phyloP scores from a whole-genome alignment of 495 filamentous ascomycete genomes.

The Talaromyces wortmannii region DNA sequence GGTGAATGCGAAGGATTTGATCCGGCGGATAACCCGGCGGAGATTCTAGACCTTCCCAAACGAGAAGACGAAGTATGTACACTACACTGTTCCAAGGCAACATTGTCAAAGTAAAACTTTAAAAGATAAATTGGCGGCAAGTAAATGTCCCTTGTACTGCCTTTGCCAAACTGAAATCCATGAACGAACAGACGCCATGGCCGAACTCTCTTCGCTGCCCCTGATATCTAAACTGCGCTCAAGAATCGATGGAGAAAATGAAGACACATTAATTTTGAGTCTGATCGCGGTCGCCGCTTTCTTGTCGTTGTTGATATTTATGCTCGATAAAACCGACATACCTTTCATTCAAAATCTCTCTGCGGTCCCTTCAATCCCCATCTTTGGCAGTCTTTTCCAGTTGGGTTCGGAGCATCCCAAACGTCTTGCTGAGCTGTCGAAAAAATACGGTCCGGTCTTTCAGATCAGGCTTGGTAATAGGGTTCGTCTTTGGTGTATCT shows the following conservation, averaged over 20 bases:
- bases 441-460: constrained; percentile 51
- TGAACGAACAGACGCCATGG: too few species aligned
- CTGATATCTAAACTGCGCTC: too few species aligned
- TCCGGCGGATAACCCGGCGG: not conserved
- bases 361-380: constrained; percentile 38
- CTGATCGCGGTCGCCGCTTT: constrained; percentile 16
- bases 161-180: too few species aligned
- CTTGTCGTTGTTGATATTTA: constrained; percentile 38
- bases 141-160: too few species aligned
- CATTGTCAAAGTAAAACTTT: too few species aligned
- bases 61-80: not conserved
- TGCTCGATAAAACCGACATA: constrained; percentile 30
- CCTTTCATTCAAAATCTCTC: constrained; percentile 43
- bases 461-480: constrained; percentile 59
- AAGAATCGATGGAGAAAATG: too few species aligned
- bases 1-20: not conserved
- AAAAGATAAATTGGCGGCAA: too few species aligned
- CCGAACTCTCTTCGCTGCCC: too few species aligned
- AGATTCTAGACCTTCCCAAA: not conserved
- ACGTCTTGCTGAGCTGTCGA: constrained; percentile 34
- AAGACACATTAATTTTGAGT: not conserved
- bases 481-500: constrained; percentile 10
- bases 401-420: constrained; percentile 35
- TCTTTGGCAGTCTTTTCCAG: constrained; percentile 43
- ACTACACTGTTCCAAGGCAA: too few species aligned